These are phyloP conservation scores for Cryomyces minteri DNA, from an alignment of 495 filamentous ascomycete species.

Conservation along the genomic window DNA sequence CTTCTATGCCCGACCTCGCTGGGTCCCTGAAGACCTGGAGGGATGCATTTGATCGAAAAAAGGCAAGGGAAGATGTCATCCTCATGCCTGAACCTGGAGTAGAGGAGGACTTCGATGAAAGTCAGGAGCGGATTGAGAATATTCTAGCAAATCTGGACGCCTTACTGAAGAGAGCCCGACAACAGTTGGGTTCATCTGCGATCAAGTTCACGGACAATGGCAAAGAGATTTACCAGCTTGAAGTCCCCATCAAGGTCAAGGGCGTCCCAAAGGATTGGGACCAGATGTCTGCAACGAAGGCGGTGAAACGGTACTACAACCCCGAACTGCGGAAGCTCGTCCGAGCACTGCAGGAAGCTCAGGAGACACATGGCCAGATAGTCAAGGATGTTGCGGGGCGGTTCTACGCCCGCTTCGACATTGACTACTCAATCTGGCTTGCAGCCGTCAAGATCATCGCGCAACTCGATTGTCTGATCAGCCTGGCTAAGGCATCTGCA, in stretches of 20 bases:
- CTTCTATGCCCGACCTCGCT: slow-evolving; percentile 67
- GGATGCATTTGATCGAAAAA: slow-evolving; percentile 72
- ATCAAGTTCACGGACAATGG: slow-evolving; percentile 79
- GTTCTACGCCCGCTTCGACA: slow-evolving; percentile 77
- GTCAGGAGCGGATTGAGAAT: slow-evolving; percentile 54
- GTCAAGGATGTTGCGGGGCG: slow-evolving; percentile 69
- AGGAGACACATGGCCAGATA: slow-evolving; percentile 87
- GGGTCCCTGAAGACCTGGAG: slow-evolving; percentile 70
- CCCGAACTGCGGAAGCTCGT: slow-evolving; percentile 66
- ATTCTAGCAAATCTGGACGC: slow-evolving; percentile 53
- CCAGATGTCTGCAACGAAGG: slow-evolving; percentile 86
- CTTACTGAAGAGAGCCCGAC: slow-evolving; percentile 50
- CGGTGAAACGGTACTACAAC: slow-evolving; percentile 90
- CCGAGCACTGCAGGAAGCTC: slow-evolving; percentile 73
- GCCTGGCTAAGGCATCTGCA: slow-evolving; percentile 71
- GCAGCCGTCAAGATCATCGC: slow-evolving; percentile 70
- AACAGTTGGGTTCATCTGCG: slow-evolving; percentile 43
- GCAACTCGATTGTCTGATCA: slow-evolving; percentile 88
- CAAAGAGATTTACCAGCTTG: slow-evolving; percentile 94
- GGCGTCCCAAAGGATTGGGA: slow-evolving; percentile 71
- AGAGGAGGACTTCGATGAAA: slow-evolving; percentile 82
- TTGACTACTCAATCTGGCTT: slow-evolving; percentile 76
- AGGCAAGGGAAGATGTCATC: slow-evolving; percentile 55
- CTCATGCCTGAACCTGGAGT: slow-evolving; percentile 80
- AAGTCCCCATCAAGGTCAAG: slow-evolving; percentile 73